These are phyloP conservation scores for Aspergillus ellipticus DNA, from an alignment of 495 filamentous ascomycete species.

Conservation along the genomic window DNA sequence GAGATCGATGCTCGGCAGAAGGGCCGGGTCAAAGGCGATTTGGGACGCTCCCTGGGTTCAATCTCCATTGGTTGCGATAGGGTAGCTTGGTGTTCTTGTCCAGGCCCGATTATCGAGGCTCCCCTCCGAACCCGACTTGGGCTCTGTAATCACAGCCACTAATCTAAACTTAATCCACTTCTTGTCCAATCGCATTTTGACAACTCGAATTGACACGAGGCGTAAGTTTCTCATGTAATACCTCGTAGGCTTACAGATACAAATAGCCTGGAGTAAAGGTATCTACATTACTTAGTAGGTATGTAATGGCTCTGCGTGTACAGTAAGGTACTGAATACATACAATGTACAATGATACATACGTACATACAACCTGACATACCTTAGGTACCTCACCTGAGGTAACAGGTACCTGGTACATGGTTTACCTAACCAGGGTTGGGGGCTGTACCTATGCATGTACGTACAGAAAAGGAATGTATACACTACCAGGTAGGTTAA, in stretches of 20 bases:
- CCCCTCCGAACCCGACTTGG: neutral
- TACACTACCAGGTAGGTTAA: neutral
- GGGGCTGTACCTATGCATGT: neutral
- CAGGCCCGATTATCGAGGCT: slow-evolving; percentile 4
- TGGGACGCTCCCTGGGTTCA: neutral
- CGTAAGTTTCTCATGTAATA: neutral
- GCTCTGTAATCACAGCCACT: slow-evolving; percentile 5
- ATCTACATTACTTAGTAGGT: neutral
- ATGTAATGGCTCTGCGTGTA: neutral
- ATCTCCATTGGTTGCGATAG: neutral
- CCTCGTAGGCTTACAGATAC: neutral
- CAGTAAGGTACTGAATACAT: neutral
- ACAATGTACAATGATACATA: neutral
- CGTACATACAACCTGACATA: neutral
- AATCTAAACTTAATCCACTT: slow-evolving; percentile 1
- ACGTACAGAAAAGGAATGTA: neutral
- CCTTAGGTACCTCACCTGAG: neutral
- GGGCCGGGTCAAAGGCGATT: neutral
- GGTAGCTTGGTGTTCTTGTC: neutral
- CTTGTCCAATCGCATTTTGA: neutral
- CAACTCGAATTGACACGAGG: neutral
- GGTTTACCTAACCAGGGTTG: neutral
- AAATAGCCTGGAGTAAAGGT: too few relatives aligned
- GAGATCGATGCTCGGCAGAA: neutral
- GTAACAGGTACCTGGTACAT: neutral